phyloP scores from a whole-genome alignment of 169 alveolate species.

The Eimeria acervulina region DNA sequence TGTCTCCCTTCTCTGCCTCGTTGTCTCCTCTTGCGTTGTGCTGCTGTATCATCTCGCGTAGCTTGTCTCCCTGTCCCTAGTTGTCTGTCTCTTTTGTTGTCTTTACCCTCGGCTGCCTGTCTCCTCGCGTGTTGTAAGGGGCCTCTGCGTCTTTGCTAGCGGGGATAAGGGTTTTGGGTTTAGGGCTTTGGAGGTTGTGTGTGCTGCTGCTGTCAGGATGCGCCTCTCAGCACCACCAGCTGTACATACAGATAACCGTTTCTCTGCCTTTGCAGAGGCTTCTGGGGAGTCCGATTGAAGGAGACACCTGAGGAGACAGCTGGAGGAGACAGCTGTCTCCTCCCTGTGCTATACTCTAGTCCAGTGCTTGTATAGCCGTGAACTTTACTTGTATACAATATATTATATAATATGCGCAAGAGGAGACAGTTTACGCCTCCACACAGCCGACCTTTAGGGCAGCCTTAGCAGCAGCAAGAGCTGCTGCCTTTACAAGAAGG shows the following conservation, averaged over 20 bases:
- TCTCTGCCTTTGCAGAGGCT: constrained; percentile 14
- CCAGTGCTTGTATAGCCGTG: no score
- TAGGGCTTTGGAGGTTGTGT: no score
- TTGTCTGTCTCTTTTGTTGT: background rate
- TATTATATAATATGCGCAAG: no score
- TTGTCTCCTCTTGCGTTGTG: background rate
- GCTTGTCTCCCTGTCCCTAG: background rate
- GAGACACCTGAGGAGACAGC: background rate
- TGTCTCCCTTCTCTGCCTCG: no score
- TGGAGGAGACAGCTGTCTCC: background rate
- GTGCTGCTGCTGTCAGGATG: no score
- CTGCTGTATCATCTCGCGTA: background rate
- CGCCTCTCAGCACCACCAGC: constrained; percentile 25
- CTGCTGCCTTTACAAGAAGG: background rate
- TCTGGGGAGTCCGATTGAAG: constrained; percentile 53
- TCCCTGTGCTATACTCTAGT: no score
- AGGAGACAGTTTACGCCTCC: background rate
- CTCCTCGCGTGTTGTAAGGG: background rate
- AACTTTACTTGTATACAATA: no score
- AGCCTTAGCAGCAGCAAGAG: background rate
- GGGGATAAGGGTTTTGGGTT: no score
- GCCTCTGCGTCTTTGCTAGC: no score
- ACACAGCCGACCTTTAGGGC: background rate
- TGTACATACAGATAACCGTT: constrained; percentile 26
- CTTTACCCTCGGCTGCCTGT: background rate